Percentiles rank a stretch among this genome's conserved stretches.
Conservation (phyloP, 2,329 filamentous ascomycete species). For the Claviceps spartinae region DNA sequence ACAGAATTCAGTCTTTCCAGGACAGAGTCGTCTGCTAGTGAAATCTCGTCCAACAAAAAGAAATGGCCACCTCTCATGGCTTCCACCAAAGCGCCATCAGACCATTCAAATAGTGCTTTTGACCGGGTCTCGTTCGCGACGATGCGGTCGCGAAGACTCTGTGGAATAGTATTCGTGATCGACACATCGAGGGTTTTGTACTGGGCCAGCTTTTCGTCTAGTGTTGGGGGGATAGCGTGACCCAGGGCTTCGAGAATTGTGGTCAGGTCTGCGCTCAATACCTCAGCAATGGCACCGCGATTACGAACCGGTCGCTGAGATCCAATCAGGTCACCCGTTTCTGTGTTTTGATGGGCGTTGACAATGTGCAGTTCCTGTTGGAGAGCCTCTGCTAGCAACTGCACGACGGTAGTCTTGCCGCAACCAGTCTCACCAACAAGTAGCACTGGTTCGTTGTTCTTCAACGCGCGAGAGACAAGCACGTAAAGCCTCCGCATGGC, state of each 20-base stretch:
- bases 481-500: constrained; percentile 89
- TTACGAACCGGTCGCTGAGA: constrained; percentile 88
- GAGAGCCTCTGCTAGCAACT: constrained; percentile 74
- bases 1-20: constrained; percentile 94
- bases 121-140: constrained; percentile 42
- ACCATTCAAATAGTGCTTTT: constrained; percentile 91
- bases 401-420: constrained; percentile 93
- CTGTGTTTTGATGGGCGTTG: constrained; percentile 96
- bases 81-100: constrained; percentile 81
- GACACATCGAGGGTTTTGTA: constrained; percentile 41
- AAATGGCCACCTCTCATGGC: constrained; percentile 84
- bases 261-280: constrained; percentile 48
- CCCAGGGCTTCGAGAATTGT: constrained; percentile 29
- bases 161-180: constrained; percentile 32
- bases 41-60: constrained; percentile 95
- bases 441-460: constrained; percentile 85
- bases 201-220: constrained; percentile 42
- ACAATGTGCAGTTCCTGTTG: constrained; percentile 70
- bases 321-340: constrained; percentile 93
- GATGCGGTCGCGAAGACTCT: constrained; percentile 33
- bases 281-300: constrained; percentile 55
- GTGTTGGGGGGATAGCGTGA: constrained; percentile 24
- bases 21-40: constrained; percentile 92
- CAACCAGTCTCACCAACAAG: constrained; percentile 95
- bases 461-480: constrained; percentile 72